phyloP scores from a whole-genome alignment of 1,139 yeast genomes.

The Candida glucosophila region DNA sequence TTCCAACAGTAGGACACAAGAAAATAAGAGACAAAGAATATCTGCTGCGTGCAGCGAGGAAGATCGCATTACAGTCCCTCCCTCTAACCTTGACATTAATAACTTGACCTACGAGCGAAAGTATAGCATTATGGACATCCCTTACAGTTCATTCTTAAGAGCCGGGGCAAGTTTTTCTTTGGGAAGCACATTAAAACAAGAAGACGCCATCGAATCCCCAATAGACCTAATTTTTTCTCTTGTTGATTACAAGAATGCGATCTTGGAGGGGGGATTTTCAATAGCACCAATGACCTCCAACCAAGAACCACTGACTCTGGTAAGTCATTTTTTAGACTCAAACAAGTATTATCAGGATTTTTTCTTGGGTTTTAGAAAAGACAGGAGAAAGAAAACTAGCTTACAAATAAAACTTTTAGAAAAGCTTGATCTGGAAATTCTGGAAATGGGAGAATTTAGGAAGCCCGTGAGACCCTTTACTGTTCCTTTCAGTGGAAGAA shows the following conservation, averaged over 20 bases:
- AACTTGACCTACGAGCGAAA: conserved; percentile 8
- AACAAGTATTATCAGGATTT: conserved; percentile 3
- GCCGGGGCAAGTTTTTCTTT: conserved; percentile 13
- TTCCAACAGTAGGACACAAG: conserved; percentile 1
- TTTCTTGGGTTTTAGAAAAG: conserved; percentile 3
- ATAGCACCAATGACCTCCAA: conserved; percentile 1
- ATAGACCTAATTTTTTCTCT: conserved; percentile 12
- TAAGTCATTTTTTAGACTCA: background rate
- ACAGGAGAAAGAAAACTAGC: conserved; percentile 1
- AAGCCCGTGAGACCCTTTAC: conserved; percentile 4
- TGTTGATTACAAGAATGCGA: conserved; percentile 13
- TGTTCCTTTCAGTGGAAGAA: conserved; percentile 17
- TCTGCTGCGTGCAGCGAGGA: background rate
- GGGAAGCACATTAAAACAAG: conserved; percentile 1
- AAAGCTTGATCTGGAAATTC: conserved; percentile 1
- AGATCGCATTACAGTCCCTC: conserved; percentile 1
- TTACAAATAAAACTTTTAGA: conserved; percentile 2
- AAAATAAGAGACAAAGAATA: conserved; percentile 4
- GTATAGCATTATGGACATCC: conserved; percentile 14
- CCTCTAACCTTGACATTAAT: conserved; percentile 1
- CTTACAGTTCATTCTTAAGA: conserved; percentile 8
- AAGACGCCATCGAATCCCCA: conserved; percentile 4
- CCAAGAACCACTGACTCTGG: background rate
- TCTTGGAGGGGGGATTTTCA: conserved; percentile 13
- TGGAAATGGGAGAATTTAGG: background rate